Conservation (phyloP, 306 rosid genomes). For the Prunus kanzakura region DNA sequence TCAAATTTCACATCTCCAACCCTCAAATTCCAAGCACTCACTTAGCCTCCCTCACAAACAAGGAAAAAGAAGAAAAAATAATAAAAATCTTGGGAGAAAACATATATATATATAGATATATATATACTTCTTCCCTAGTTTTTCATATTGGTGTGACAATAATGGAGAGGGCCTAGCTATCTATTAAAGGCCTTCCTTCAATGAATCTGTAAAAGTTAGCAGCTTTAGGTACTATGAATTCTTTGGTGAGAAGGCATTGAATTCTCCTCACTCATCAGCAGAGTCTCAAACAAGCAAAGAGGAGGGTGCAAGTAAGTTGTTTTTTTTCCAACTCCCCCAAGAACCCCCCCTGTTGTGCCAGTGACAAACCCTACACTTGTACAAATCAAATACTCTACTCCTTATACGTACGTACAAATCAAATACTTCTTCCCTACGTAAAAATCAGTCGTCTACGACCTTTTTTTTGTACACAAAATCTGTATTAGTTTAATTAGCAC, state of each 20-base stretch:
- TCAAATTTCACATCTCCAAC: neutral
- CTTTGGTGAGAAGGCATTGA: slow-evolving; percentile 58
- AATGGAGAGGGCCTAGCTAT: slow-evolving; percentile 44
- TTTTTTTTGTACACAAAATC: too few species aligned
- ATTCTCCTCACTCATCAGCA: slow-evolving; percentile 30
- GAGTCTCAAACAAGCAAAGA: slow-evolving; percentile 34
- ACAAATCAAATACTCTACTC: neutral
- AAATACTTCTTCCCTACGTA: too few species aligned
- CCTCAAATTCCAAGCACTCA: too few species aligned
- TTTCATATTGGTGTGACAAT: neutral
- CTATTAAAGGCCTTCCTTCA: slow-evolving; percentile 52
- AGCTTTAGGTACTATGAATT: slow-evolving; percentile 58
- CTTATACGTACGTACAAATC: neutral
- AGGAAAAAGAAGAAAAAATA: too few species aligned
- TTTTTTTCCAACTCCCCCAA: neutral
- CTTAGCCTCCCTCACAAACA: too few species aligned
- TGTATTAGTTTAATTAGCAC: too few species aligned
- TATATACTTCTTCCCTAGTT: neutral
- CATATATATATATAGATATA: too few species aligned
- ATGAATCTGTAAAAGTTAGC: slow-evolving; percentile 70
- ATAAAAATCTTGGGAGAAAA: too few species aligned
- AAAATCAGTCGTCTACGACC: too few species aligned
- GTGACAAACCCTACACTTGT: slow-evolving; percentile 26
- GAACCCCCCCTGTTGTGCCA: slow-evolving; percentile 8
- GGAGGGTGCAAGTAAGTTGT: neutral